Evolutionary conservation across 208 protist species (phyloP).

Genomic region (Phytomonas sp.): DNA sequence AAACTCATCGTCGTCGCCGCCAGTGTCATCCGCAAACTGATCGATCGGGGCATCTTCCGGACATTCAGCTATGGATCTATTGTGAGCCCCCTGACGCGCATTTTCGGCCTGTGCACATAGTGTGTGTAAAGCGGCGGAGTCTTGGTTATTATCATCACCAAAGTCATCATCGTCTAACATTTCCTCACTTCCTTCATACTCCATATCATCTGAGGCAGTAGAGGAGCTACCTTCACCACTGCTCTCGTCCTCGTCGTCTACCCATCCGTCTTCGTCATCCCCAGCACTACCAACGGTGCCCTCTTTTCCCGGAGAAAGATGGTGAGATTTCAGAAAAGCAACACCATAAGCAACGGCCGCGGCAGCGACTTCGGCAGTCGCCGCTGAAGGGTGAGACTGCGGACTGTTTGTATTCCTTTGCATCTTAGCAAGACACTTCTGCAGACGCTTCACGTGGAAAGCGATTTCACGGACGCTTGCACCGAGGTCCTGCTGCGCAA

Average conservation of each 20-base stretch:
- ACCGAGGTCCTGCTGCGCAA: conserved; percentile 26
- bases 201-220: conserved; percentile 1
- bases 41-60: neutral
- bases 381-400: conserved; percentile 1
- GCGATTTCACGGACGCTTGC: conserved; percentile 19
- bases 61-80: neutral
- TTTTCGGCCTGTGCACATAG: conserved; percentile 35
- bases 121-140: conserved; percentile 8
- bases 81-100: conserved; percentile 17
- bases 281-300: conserved; percentile 22
- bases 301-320: conserved; percentile 17
- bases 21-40: conserved; percentile 11
- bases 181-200: conserved; percentile 21
- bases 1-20: conserved; percentile 36
- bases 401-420: conserved; percentile 6
- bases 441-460: conserved; percentile 13
- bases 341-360: conserved; percentile 1
- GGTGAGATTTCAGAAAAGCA: neutral
- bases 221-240: neutral
- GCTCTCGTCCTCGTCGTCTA: conserved; percentile 32
- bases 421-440: conserved; percentile 17
- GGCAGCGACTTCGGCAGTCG: conserved; percentile 14
- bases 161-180: conserved; percentile 17
- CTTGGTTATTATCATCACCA: conserved; percentile 23
- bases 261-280: conserved; percentile 26